Conservation (phyloP, 2,329 filamentous ascomycete species). For the Aspergillus fructus region DNA sequence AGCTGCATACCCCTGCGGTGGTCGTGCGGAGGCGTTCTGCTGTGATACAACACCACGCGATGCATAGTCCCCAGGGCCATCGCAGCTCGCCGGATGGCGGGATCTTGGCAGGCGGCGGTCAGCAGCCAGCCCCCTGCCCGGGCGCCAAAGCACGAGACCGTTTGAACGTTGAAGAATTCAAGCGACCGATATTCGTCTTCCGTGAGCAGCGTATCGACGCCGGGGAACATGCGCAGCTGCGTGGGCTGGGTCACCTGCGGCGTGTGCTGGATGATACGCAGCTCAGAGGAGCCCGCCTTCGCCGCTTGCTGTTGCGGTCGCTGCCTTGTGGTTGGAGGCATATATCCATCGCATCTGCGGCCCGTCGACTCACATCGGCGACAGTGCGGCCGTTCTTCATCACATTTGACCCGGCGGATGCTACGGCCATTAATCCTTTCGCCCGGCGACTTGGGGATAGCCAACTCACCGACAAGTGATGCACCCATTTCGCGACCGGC, state of each 20-base stretch:
- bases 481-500: constrained; percentile 41
- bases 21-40: not conserved
- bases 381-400: constrained; percentile 55
- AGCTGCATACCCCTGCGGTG: constrained; percentile 28
- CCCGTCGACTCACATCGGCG: constrained; percentile 56
- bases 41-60: constrained; percentile 29
- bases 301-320: constrained; percentile 16
- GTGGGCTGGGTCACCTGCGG: constrained; percentile 12
- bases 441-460: too few relatives aligned
- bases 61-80: constrained; percentile 51
- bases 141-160: constrained; percentile 44
- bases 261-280: constrained; percentile 24
- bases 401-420: constrained; percentile 57
- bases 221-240: constrained; percentile 14
- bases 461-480: constrained; percentile 55
- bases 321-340: constrained; percentile 6
- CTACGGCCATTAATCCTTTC: constrained; percentile 11
- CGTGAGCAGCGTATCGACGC: constrained; percentile 23
- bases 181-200: constrained; percentile 36
- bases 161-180: constrained; percentile 44
- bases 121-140: constrained; percentile 46
- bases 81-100: constrained; percentile 49
- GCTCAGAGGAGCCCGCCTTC: constrained; percentile 2
- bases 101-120: constrained; percentile 47
- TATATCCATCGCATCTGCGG: constrained; percentile 57